phyloP scores from a whole-genome alignment of 768 basidiomycete species.

The Termitomyces titanicus region DNA sequence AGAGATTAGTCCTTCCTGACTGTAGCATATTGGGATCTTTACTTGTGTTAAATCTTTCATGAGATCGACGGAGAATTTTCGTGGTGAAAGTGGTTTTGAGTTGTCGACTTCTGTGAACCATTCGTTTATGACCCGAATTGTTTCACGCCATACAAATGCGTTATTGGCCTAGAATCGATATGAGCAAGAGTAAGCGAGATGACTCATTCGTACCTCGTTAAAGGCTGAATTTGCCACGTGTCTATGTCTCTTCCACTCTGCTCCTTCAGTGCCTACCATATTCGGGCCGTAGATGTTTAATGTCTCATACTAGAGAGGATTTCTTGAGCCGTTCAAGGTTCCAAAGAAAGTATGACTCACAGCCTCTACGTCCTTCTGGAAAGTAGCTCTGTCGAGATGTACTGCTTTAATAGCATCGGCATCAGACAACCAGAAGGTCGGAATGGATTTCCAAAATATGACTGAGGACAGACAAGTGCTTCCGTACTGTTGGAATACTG shows the following conservation, averaged over 20 bases:
- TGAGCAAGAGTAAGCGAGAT: neutral
- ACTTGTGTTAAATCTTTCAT: slow-evolving; percentile 23
- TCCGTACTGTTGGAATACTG: slow-evolving; percentile 37
- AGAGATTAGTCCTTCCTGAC: neutral
- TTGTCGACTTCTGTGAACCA: slow-evolving; percentile 38
- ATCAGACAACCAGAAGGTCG: slow-evolving; percentile 40
- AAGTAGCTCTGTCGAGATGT: slow-evolving; percentile 27
- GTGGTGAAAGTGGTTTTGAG: neutral
- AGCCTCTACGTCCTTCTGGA: slow-evolving; percentile 35
- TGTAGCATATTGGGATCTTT: slow-evolving; percentile 5
- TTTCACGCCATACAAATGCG: slow-evolving; percentile 47
- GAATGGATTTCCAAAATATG: slow-evolving; percentile 24
- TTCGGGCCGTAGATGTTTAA: slow-evolving; percentile 46
- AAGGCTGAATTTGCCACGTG: slow-evolving; percentile 44
- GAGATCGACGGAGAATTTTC: slow-evolving; percentile 17
- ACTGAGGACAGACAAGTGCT: slow-evolving; percentile 37
- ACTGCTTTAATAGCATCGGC: slow-evolving; percentile 37
- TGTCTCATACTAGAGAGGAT: slow-evolving; percentile 28
- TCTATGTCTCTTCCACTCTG: slow-evolving; percentile 47
- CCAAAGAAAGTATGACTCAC: slow-evolving; percentile 16
- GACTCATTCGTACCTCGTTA: slow-evolving; percentile 34
- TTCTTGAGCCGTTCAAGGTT: neutral
- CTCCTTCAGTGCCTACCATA: slow-evolving; percentile 37
- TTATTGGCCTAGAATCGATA: slow-evolving; percentile 33
- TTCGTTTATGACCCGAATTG: slow-evolving; percentile 33